These are phyloP conservation scores for Rhizopus sp. DNA, from an alignment of 371 early-diverging fungal genomes.

Conservation along the genomic window DNA sequence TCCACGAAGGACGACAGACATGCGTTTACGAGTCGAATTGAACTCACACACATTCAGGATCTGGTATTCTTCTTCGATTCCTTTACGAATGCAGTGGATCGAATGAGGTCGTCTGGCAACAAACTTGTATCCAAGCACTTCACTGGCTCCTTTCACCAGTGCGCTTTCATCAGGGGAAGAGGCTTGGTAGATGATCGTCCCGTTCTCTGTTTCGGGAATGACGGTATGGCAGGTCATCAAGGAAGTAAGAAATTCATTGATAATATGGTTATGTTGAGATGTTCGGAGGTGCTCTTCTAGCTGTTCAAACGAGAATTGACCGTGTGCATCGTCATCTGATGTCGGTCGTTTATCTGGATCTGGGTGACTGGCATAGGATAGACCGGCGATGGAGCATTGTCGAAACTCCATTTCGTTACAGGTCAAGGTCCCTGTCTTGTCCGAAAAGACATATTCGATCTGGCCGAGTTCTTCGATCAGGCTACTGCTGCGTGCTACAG, in stretches of 20 bases:
- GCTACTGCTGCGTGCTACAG: constrained; percentile 86
- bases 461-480: constrained; percentile 95
- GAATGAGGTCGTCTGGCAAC: constrained; percentile 86
- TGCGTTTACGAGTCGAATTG: constrained; percentile 95
- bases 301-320: constrained; percentile 66
- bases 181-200: constrained; percentile 80
- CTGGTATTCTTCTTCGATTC: constrained; percentile 69
- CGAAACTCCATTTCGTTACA: constrained; percentile 96
- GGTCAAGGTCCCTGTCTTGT: constrained; percentile 96
- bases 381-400: constrained; percentile 78
- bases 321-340: constrained; percentile 28
- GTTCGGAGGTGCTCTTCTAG: constrained; percentile 57
- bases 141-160: constrained; percentile 80
- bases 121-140: constrained; percentile 64
- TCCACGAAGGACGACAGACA: constrained; percentile 88
- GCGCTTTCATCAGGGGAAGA: constrained; percentile 93
- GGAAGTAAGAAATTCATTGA: constrained; percentile 75
- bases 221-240: constrained; percentile 97
- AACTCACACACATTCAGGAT: constrained; percentile 95
- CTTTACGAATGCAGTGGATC: constrained; percentile 72
- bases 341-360: constrained; percentile 60
- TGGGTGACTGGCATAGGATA: constrained; percentile 67
- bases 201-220: constrained; percentile 76
- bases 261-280: constrained; percentile 51
- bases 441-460: constrained; percentile 83